Evolutionary conservation across 768 basidiomycete genomes (phyloP).

Genomic region (Stropharia rugosoannulata): DNA sequence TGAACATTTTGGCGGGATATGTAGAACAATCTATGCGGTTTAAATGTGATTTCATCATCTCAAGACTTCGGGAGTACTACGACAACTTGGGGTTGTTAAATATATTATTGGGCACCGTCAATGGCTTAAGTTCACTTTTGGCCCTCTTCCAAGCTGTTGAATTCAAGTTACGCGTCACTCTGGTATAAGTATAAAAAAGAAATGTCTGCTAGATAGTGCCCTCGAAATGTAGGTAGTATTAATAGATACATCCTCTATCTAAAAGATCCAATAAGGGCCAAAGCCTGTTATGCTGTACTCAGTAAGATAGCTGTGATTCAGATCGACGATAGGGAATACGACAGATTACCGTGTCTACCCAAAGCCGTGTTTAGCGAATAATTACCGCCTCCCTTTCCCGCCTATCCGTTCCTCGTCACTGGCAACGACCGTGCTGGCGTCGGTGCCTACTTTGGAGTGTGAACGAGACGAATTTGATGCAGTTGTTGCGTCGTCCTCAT

Average conservation of each 20-base stretch:
- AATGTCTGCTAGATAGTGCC: slow-evolving; percentile 6
- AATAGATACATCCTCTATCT: slow-evolving; percentile 18
- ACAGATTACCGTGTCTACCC: not conserved
- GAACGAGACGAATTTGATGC: slow-evolving; percentile 39
- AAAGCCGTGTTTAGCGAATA: not conserved
- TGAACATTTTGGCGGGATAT: no score
- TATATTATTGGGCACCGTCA: no score
- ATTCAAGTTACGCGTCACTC: not conserved
- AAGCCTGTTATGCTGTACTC: not conserved
- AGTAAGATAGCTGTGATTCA: not conserved
- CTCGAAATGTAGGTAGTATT: slow-evolving; percentile 17
- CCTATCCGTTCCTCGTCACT: slow-evolving; percentile 38
- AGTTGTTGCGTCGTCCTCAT: slow-evolving; percentile 51
- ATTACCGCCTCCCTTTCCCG: slow-evolving; percentile 13
- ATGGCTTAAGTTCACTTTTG: no score
- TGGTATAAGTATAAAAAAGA: not conserved
- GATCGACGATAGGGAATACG: not conserved
- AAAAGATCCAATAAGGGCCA: slow-evolving; percentile 12
- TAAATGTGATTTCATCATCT: no score
- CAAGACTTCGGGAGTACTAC: no score
- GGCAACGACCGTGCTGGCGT: slow-evolving; percentile 36
- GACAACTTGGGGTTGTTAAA: no score
- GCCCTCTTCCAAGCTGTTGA: no score
- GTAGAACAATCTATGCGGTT: no score
- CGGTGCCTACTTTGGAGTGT: slow-evolving; percentile 44